Base-by-base conservation (phyloP, 495 filamentous ascomycete species). In the Hyphodiscus hymeniophilus region DNA sequence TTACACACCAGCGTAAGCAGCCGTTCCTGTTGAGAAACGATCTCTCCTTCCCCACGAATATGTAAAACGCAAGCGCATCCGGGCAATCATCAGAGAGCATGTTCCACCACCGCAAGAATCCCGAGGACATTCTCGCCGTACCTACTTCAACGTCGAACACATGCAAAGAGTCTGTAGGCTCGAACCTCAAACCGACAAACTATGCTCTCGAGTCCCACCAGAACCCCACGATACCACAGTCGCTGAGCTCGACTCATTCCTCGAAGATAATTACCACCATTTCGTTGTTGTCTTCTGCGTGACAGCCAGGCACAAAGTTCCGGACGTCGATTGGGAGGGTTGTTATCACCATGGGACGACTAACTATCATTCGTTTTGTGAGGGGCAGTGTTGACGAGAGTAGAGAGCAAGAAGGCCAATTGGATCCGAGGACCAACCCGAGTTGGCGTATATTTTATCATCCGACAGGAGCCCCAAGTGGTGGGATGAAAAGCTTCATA, bases 401-500 rank as follows among this genome's bases (percentile, higher is more conserved):
- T 18, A 21, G 8, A 10, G 15, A 21, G 35, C 22, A 48, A 13
- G 45, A 53, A 17, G 50, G 48, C 21, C 44, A 31, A 21, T 28
- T 53, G 21, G 28, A 48, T 12, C 50, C 50, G 22, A 53, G 44
- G 17, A 20, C 18, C 31, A 48, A 44, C 21, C 44, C 50, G 3
- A 47, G 44, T 21, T 53, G 50, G 50, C 16, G 47, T 24, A 53
- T 44, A 17, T 53, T 48, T 36, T 44, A 53, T 20, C 16, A 7
- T 16, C 3, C 30, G 39, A 53, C 50, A 10, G 50, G 45, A 23
- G 47, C 44, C 38, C 44, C 44, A 11, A 47, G 44, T 3, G 50
- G 50, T 6, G 44, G 50, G 22, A 31, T 53, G 50, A 53, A 53
- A 31, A 23, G 50, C 3, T 53, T 53, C 33, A 5, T 48, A 20